A percentile compares a stretch with the other conserved stretches of the same genome.
These are phyloP conservation scores for Beta lomatogona DNA, from an alignment of 179 eudicot genomes.

Conservation along the genomic window DNA sequence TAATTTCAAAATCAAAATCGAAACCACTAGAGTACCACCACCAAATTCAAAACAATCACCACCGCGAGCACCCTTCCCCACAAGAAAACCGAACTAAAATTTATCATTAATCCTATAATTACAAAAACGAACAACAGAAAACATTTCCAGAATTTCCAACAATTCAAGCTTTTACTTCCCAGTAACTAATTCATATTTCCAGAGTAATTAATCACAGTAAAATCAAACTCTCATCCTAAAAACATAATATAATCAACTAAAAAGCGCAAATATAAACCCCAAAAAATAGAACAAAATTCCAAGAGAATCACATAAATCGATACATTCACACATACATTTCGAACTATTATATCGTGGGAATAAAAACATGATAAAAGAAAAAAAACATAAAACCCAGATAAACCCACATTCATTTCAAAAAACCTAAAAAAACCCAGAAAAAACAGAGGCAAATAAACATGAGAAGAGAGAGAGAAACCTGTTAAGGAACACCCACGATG, in stretches of 20 bases:
- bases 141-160: too few relatives aligned
- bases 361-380: not conserved
- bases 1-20: too few relatives aligned
- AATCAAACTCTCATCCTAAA: not conserved
- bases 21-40: too few relatives aligned
- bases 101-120: too few relatives aligned
- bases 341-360: not conserved
- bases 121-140: too few relatives aligned
- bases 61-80: too few relatives aligned
- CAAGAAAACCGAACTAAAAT: too few relatives aligned
- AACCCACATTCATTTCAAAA: too few relatives aligned
- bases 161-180: too few relatives aligned
- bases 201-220: not conserved
- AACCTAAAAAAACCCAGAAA: not conserved
- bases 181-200: too few relatives aligned
- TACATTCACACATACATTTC: not conserved
- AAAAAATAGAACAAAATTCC: not conserved
- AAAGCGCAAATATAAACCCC: not conserved
- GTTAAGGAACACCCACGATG: conserved; percentile 65
- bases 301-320: not conserved
- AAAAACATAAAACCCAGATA: too few relatives aligned
- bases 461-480: conserved; percentile 44
- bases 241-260: not conserved
- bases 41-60: too few relatives aligned
- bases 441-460: conserved; percentile 12